Evolutionary conservation across 2,329 filamentous ascomycete genomes (phyloP).

Genomic region (Paraphoma chrysanthemicola): DNA sequence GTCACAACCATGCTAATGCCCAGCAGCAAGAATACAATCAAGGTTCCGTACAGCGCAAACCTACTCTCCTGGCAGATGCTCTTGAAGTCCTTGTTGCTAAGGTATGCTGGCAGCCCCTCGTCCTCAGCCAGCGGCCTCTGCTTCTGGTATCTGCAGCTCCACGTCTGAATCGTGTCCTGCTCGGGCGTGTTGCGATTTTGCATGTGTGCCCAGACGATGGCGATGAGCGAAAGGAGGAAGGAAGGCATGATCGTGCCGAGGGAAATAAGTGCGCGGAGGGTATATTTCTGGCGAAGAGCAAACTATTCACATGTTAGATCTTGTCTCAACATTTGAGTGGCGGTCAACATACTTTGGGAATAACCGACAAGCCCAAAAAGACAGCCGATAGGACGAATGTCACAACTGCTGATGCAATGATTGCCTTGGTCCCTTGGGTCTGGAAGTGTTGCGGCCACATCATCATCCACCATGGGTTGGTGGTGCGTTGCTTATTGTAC

Average conservation of each 20-base stretch:
- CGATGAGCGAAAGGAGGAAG: slow-evolving; percentile 49
- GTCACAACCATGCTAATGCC: slow-evolving; percentile 37
- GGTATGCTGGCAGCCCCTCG: slow-evolving; percentile 29
- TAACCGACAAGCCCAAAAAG: slow-evolving; percentile 42
- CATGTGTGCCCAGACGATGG: slow-evolving; percentile 50
- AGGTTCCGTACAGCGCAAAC: slow-evolving; percentile 54
- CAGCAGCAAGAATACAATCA: slow-evolving; percentile 51
- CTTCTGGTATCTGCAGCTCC: slow-evolving; percentile 49
- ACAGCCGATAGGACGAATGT: slow-evolving; percentile 49
- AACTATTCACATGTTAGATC: slow-evolving; percentile 32
- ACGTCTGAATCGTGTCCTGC: slow-evolving; percentile 49
- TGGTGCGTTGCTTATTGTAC: slow-evolving; percentile 51
- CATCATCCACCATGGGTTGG: slow-evolving; percentile 57
- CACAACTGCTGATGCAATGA: slow-evolving; percentile 49
- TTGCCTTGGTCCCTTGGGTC: slow-evolving; percentile 49
- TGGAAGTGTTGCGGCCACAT: slow-evolving; percentile 58
- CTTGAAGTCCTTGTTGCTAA: slow-evolving; percentile 47
- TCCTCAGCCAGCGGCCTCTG: slow-evolving; percentile 27
- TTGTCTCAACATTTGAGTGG: background rate
- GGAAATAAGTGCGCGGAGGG: slow-evolving; percentile 47
- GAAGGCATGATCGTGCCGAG: slow-evolving; percentile 47
- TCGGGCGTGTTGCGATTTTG: slow-evolving; percentile 43
- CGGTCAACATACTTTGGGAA: slow-evolving; percentile 39
- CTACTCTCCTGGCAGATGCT: slow-evolving; percentile 51
- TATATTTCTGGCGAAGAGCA: slow-evolving; percentile 40